A percentile compares a stretch with the other conserved stretches of the same genome.
These are phyloP conservation scores for Verticillium zaregamsianum DNA, from an alignment of 2,329 filamentous ascomycete species.

Conservation along the genomic window DNA sequence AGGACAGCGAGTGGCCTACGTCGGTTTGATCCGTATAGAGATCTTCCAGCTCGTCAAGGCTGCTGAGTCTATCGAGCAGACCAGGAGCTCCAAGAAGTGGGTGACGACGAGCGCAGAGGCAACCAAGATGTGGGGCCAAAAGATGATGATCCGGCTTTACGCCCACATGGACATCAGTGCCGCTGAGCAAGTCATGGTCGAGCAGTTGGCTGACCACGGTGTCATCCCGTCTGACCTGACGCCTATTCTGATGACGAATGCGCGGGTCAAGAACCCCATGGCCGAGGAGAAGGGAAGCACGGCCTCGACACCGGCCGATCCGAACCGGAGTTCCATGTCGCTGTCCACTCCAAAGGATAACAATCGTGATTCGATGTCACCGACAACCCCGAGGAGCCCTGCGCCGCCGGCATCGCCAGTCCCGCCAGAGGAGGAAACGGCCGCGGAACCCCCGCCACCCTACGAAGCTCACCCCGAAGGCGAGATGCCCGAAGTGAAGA, in stretches of 20 bases:
- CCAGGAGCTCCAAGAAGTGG: conserved; percentile 67
- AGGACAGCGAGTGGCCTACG: conserved; percentile 92
- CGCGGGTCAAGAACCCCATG: conserved; percentile 89
- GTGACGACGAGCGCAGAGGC: conserved; percentile 67
- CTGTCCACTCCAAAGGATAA: neutral
- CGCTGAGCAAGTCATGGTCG: conserved; percentile 96
- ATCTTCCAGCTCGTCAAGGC: conserved; percentile 74
- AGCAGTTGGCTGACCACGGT: conserved; percentile 90
- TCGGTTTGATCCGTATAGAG: conserved; percentile 79
- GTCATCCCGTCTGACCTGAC: conserved; percentile 82
- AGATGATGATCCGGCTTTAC: conserved; percentile 95
- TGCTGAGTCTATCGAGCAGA: conserved; percentile 54
- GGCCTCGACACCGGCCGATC: neutral
- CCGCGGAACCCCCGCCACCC: conserved; percentile 50
- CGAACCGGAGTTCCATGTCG: neutral
- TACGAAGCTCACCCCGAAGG: conserved; percentile 62
- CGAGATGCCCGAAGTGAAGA: conserved; percentile 74
- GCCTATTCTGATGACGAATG: conserved; percentile 83
- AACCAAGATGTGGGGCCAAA: conserved; percentile 94
- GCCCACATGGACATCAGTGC: conserved; percentile 93
- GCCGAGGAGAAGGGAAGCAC: conserved; percentile 39
- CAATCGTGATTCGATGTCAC: conserved; percentile 1
- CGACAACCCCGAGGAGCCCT: conserved; percentile 8
- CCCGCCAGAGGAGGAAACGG: conserved; percentile 35
- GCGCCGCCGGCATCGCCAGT: conserved; percentile 17